These are phyloP conservation scores for Aspergillus vadensis DNA, from an alignment of 2,329 filamentous ascomycete genomes.

Conservation along the genomic window DNA sequence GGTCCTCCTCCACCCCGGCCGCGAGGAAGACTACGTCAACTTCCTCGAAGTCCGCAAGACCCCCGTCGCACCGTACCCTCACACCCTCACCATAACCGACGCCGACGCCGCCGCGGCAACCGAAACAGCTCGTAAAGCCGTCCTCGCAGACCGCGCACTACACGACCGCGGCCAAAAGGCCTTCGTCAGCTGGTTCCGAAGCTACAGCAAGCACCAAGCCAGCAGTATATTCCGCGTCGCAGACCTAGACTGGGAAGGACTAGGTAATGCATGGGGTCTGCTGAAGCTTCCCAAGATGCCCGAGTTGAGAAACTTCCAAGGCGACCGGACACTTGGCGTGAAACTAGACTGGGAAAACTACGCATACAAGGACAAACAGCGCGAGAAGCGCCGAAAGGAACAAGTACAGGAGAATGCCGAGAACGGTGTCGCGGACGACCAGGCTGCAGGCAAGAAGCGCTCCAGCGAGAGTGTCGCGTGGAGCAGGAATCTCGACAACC, in stretches of 20 bases:
- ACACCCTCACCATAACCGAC: slow-evolving; percentile 61
- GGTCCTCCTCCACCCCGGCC: slow-evolving; percentile 79
- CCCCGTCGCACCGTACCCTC: slow-evolving; percentile 67
- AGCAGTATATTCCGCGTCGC: slow-evolving; percentile 83
- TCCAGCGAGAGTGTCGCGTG: slow-evolving; percentile 67
- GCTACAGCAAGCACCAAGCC: slow-evolving; percentile 88
- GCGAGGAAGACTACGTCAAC: slow-evolving; percentile 85
- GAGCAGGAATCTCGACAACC: slow-evolving; percentile 70
- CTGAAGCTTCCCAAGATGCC: slow-evolving; percentile 91
- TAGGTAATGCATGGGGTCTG: slow-evolving; percentile 82
- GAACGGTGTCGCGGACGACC: slow-evolving; percentile 34
- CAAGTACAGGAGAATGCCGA: slow-evolving; percentile 55
- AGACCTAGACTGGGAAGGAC: slow-evolving; percentile 82
- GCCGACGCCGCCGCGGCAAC: slow-evolving; percentile 62
- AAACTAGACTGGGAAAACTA: slow-evolving; percentile 64
- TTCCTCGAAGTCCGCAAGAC: slow-evolving; percentile 88
- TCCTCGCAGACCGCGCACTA: slow-evolving; percentile 63
- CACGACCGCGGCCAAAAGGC: slow-evolving; percentile 88
- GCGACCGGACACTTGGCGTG: slow-evolving; percentile 64
- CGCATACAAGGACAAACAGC: slow-evolving; percentile 70
- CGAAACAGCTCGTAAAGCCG: slow-evolving; percentile 60
- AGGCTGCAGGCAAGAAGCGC: slow-evolving; percentile 53
- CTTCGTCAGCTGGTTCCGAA: slow-evolving; percentile 91
- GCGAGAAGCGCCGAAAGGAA: slow-evolving; percentile 66
- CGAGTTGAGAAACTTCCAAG: slow-evolving; percentile 73